These are phyloP conservation scores for Gastrolobium bilobum DNA, from an alignment of 306 rosid genomes.

Conservation along the genomic window DNA sequence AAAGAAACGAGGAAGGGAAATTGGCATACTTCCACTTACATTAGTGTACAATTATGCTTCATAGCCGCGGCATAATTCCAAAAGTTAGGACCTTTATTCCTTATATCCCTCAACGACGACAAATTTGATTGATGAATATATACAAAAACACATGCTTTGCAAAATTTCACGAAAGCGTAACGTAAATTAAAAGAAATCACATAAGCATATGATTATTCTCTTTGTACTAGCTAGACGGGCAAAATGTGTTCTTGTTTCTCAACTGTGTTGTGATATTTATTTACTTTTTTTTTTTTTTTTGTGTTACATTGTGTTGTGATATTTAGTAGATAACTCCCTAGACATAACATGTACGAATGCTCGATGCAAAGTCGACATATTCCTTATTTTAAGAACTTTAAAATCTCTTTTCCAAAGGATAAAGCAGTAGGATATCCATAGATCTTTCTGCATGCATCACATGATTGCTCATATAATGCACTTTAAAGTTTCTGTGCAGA, in stretches of 20 bases:
- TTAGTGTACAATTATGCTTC: neutral
- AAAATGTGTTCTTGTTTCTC: neutral
- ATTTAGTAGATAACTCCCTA: too few species aligned
- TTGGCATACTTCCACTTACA: neutral
- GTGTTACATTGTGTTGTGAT: too few species aligned
- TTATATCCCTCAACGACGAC: neutral
- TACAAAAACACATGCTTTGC: neutral
- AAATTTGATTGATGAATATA: neutral
- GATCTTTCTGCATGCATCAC: neutral
- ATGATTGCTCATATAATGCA: neutral
- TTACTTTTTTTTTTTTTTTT: too few species aligned
- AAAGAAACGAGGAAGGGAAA: neutral
- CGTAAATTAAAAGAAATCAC: neutral
- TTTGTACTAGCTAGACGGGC: neutral
- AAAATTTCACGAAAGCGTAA: neutral
- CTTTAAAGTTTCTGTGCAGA: neutral
- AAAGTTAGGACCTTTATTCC: neutral
- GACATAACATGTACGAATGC: slow-evolving; percentile 10
- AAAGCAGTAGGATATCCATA: neutral
- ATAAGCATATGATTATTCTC: neutral
- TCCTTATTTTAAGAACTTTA: slow-evolving; percentile 14
- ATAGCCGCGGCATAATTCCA: neutral
- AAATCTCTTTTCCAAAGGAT: neutral
- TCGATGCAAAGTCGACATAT: neutral
- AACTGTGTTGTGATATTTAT: neutral